Conservation (phyloP, 2,329 filamentous ascomycete species). For the Alternaria incomplexa region DNA sequence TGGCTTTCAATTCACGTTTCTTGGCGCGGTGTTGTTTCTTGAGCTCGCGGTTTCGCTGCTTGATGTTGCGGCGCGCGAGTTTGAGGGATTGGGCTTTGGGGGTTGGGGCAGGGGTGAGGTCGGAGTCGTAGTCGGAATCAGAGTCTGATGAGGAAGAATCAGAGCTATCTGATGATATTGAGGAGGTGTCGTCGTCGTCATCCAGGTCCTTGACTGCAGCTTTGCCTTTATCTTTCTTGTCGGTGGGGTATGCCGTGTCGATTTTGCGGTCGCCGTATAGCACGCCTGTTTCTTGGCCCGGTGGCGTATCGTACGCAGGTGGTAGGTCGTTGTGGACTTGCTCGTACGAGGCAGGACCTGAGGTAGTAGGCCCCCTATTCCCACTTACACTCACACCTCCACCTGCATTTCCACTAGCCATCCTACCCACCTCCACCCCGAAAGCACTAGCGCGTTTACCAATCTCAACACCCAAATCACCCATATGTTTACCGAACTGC, state of each 20-base stretch:
- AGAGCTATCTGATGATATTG: constrained; percentile 31
- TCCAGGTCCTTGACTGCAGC: constrained; percentile 6
- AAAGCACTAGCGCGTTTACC: constrained; percentile 31
- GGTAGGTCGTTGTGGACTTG: constrained; percentile 19
- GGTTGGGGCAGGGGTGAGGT: background rate
- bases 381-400: constrained; percentile 3
- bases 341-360: background rate
- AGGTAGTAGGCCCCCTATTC: background rate
- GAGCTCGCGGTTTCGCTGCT: constrained; percentile 16
- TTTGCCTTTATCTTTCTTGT: constrained; percentile 3
- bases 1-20: constrained; percentile 29
- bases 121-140: constrained; percentile 15
- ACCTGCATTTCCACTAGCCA: constrained; percentile 5
- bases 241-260: background rate
- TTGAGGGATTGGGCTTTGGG: background rate
- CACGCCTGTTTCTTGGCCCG: constrained; percentile 29
- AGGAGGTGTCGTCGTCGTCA: constrained; percentile 27
- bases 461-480: constrained; percentile 37
- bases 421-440: constrained; percentile 25
- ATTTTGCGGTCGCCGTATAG: constrained; percentile 12
- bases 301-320: constrained; percentile 17
- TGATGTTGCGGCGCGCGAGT: constrained; percentile 17
- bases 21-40: constrained; percentile 20
- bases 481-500: constrained; percentile 41
- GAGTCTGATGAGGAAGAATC: constrained; percentile 22